Evolutionary conservation across 306 rosid species (phyloP), one percentile per base, ranked within the genome.

Genomic region (Corylus americana): DNA sequence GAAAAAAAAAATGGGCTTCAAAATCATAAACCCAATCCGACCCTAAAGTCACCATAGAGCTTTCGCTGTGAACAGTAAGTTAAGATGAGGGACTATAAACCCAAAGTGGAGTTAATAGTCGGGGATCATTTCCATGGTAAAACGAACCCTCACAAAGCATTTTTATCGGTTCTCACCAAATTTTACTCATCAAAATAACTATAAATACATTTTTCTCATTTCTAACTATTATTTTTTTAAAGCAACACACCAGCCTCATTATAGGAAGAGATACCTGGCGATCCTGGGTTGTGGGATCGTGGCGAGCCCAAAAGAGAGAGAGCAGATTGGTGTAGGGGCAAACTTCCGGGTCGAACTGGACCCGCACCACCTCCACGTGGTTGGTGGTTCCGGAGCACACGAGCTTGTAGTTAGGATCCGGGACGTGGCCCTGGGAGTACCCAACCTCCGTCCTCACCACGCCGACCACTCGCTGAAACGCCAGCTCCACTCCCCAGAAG

Each of bases 391-490:
- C 91, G 47, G 95, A 45, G 86, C 98, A 92, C 0, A 94, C 90
- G 22, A 79, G 83, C 63, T 59, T 70, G 89, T 94, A 94, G 18
- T 74, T 77, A 0, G 98, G 97, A 71, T 92, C 88, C 7, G 70
- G 88, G 3, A 74, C 78, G 72, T 87, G 90, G 61, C 98, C 98
- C 75, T 91, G 98, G 7, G 95, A 74, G 72, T 94, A 94, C 0
- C 98, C 98, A 18, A 92, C 97, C 62, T 94, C 97, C 27, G 93
- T 94, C 68, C 83, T 94, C 66, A 87, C 88, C 50, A 92, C 97
- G 0, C 98, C 98, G 0, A 0, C 45, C 12, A 92, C 78, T 47
- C 97, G 87, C 87, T 94, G 97, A 79, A 90, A 90, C 27, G 95
- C 83, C 31, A 90, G 82, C 84, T 94, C 97, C 22, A 84, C 97